Base-by-base conservation (phyloP, 495 filamentous ascomycete genomes). In the Annulohypoxylon moriforme region DNA sequence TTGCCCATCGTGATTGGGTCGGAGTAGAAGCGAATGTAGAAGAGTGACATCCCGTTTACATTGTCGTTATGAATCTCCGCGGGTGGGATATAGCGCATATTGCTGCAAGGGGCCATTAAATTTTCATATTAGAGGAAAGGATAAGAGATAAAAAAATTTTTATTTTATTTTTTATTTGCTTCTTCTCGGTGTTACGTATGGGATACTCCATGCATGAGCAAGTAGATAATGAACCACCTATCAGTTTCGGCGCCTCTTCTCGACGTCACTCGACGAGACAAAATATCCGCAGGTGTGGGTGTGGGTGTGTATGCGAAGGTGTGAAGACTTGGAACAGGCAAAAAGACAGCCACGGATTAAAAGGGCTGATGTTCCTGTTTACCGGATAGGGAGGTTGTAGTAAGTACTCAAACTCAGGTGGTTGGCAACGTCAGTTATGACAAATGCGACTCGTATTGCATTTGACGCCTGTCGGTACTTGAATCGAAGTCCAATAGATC, bases 371-470 rank as follows among this genome's bases (percentile, higher is more conserved):
- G 61, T 63, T 59, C 66, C 71, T 67, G 66, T 73, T 57, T 69
- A 63, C 71, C 71, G 66, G 62, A 73, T 64, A 40, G 40, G 62
- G 52, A 24, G 9, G 36, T 53, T 55, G 66, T 73, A 73, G 56
- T 69, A 69, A 69, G 55, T 57, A 62, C 2, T 36, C 18, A n/a
- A 13, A 14, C 14, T 13, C n/a, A 40, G n/a, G 20, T 49, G 29
- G 56, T 59, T 56, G 52, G 66, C 66, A 73, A 61, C 57, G 66
- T 69, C 71, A 73, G 62, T 69, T 20, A 67, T 69, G 71, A 73
- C 71, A 69, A 73, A 73, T 73, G 66, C 34, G 55, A 66, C 46
- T 73, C 61, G 61, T 65, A 60, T 56, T 65, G 70, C 70, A 73
- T 68, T 18, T 18, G 40, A 57, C 14, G 55, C 52, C 66, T 73